Evolutionary conservation across 805 yeast genomes (phyloP).

Genomic region (Vanderwaltozyma polyspora): DNA sequence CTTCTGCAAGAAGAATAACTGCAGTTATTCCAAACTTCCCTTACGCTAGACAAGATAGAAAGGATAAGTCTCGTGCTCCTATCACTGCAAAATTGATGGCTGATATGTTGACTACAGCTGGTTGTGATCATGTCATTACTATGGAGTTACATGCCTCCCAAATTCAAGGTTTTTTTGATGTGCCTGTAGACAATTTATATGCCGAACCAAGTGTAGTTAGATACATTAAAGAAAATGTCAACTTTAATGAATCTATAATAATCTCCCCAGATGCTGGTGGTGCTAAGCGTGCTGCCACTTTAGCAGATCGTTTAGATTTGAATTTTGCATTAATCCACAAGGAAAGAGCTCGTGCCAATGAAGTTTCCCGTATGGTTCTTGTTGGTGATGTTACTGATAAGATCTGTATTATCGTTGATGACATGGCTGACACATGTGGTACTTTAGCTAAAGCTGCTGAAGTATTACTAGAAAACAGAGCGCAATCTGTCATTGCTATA

Average conservation of each 20-base stretch:
- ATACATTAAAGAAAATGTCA: slow-evolving; percentile 60
- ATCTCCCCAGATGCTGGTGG: slow-evolving; percentile 99
- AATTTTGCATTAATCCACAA: slow-evolving; percentile 94
- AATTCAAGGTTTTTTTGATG: slow-evolving; percentile 91
- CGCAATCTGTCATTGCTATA: slow-evolving; percentile 77
- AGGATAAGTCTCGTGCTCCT: slow-evolving; percentile 92
- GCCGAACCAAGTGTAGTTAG: slow-evolving; percentile 87
- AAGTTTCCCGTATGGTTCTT: slow-evolving; percentile 86
- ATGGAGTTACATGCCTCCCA: slow-evolving; percentile 97
- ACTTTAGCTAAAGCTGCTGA: slow-evolving; percentile 93
- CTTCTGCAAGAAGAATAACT: slow-evolving; percentile 87
- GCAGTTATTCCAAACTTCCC: slow-evolving; percentile 95
- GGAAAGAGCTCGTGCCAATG: slow-evolving; percentile 91
- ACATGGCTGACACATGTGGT: slow-evolving; percentile 98
- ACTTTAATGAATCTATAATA: slow-evolving; percentile 51
- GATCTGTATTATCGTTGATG: slow-evolving; percentile 81
- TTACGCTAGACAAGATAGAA: slow-evolving; percentile 94
- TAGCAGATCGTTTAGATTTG: slow-evolving; percentile 85
- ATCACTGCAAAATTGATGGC: slow-evolving; percentile 93
- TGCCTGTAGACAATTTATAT: slow-evolving; percentile 90
- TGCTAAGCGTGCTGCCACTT: slow-evolving; percentile 89
- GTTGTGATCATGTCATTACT: slow-evolving; percentile 90
- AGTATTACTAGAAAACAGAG: slow-evolving; percentile 67
- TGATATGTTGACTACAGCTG: slow-evolving; percentile 82
- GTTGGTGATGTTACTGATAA: slow-evolving; percentile 88